phyloP scores from a whole-genome alignment of 768 basidiomycete genomes.

The Agaricus bisporus region DNA sequence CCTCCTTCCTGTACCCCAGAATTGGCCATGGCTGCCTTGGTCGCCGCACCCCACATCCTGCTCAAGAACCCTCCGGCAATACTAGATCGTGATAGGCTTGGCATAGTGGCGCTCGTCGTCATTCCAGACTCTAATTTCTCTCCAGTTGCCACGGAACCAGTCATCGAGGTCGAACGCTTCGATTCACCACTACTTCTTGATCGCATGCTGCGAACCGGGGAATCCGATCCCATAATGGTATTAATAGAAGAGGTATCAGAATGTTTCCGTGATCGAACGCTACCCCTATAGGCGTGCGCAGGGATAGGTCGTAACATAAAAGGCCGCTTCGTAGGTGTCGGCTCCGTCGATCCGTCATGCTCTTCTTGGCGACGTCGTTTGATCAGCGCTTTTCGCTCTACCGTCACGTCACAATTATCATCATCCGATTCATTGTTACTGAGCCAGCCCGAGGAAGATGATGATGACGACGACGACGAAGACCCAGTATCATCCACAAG shows the following conservation, averaged over 20 bases:
- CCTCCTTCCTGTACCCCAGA: background rate
- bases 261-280: constrained; percentile 28
- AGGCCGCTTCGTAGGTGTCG: constrained; percentile 28
- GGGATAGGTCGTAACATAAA: constrained; percentile 44
- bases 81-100: constrained; percentile 21
- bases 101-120: constrained; percentile 27
- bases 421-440: constrained; percentile 48
- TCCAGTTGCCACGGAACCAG: constrained; percentile 19
- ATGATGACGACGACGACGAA: constrained; percentile 53
- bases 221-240: constrained; percentile 31
- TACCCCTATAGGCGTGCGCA: constrained; percentile 20
- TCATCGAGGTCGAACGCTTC: constrained; percentile 12
- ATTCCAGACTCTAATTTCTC: constrained; percentile 21
- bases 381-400: constrained; percentile 25
- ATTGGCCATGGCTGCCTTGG: constrained; percentile 3
- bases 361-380: constrained; percentile 12
- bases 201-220: constrained; percentile 12
- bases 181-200: constrained; percentile 6
- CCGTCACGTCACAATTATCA: constrained; percentile 43
- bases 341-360: constrained; percentile 17
- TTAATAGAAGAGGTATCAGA: constrained; percentile 49
- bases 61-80: constrained; percentile 52
- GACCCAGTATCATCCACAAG: constrained; percentile 60
- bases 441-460: constrained; percentile 44
- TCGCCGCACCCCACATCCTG: constrained; percentile 68